Evolutionary conservation across 139 green algal species (phyloP).

Genomic region (Yamagishiella unicocca): DNA sequence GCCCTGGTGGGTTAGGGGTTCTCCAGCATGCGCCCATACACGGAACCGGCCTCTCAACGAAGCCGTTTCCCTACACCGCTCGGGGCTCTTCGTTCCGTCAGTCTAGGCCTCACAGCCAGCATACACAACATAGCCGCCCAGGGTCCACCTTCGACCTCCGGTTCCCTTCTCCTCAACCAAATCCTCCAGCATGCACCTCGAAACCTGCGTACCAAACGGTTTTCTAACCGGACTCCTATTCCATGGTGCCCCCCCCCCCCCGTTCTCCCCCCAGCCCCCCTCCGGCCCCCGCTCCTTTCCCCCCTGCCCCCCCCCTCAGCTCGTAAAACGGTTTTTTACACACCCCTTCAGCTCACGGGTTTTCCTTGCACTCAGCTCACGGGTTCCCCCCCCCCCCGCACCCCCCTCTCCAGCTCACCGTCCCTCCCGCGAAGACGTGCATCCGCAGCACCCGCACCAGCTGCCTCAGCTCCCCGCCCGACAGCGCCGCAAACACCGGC

Average conservation of each 20-base stretch:
- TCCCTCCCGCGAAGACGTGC: constrained; percentile 19
- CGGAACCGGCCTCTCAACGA: too few species aligned
- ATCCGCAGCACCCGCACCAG: constrained; percentile 38
- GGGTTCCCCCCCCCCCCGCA: neutral
- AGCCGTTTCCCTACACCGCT: too few species aligned
- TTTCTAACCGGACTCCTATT: neutral
- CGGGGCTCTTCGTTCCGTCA: too few species aligned
- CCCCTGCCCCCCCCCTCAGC: neutral
- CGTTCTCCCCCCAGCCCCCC: neutral
- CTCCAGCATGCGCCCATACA: too few species aligned
- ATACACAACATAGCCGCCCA: too few species aligned
- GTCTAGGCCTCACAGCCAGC: too few species aligned
- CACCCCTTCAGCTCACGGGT: neutral
- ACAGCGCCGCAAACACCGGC: constrained; percentile 34
- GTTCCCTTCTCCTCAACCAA: too few species aligned
- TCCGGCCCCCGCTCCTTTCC: neutral
- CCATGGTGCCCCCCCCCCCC: neutral
- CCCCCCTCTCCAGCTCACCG: neutral
- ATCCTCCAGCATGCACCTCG: too few species aligned
- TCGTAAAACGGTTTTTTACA: neutral
- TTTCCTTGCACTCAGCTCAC: neutral
- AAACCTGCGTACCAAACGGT: too few species aligned
- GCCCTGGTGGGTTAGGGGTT: too few species aligned
- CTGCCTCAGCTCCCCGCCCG: constrained; percentile 15
- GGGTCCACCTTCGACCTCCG: too few species aligned